phyloP scores from a whole-genome alignment of 148 eudicot genomes.

The Chenopodium album region DNA sequence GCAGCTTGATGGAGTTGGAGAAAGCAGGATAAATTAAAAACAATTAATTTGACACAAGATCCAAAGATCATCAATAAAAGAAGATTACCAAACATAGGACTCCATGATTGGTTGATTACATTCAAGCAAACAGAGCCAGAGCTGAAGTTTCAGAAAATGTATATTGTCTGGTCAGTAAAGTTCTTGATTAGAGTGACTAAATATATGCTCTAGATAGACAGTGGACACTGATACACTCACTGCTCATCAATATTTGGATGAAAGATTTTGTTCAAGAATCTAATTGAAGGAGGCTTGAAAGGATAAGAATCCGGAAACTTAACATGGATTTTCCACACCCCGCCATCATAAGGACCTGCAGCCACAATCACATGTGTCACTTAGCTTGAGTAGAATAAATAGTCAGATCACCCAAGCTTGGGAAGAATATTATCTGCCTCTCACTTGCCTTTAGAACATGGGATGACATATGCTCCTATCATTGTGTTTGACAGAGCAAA shows the following conservation, averaged over 20 bases:
- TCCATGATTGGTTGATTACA: constrained; percentile 84
- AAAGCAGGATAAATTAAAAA: too few relatives aligned
- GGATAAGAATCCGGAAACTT: constrained; percentile 87
- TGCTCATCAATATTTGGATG: constrained; percentile 83
- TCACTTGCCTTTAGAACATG: constrained; percentile 2
- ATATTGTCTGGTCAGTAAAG: not conserved
- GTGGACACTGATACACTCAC: constrained; percentile 38
- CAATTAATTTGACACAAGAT: too few relatives aligned
- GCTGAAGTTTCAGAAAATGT: constrained; percentile 32
- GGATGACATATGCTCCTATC: not conserved
- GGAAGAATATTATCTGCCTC: not conserved
- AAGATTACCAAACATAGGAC: constrained; percentile 82
- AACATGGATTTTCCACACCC: constrained; percentile 82
- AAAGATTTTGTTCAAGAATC: constrained; percentile 68
- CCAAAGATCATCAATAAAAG: not conserved
- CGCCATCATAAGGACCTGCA: constrained; percentile 80
- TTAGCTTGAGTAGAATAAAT: too few relatives aligned
- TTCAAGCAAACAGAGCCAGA: constrained; percentile 87
- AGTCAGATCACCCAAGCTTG: not conserved
- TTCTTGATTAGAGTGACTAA: not conserved
- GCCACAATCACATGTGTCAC: constrained; percentile 7
- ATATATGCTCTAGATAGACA: not conserved
- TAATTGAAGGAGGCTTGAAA: constrained; percentile 71
- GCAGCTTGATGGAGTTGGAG: too few relatives aligned
- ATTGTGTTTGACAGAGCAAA: not conserved